Conservation (phyloP, 352 stramenopile species). For the Phytopythium helicoides region DNA sequence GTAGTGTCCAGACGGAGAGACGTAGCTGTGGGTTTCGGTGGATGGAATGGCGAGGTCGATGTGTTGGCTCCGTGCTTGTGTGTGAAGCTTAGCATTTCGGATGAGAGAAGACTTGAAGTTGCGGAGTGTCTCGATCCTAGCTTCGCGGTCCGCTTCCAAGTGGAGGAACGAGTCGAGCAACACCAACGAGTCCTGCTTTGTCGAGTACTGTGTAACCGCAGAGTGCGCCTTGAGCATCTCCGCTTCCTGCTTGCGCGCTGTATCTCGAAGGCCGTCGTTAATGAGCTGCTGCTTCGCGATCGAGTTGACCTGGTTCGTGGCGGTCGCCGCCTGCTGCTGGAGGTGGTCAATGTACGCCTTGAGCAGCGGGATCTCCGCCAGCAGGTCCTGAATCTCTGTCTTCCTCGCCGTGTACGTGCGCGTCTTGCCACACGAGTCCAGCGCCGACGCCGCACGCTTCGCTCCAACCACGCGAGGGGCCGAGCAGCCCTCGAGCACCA, state of each 20-base stretch:
- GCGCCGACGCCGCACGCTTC: neutral
- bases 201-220: constrained; percentile 18
- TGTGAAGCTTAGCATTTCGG: constrained; percentile 17
- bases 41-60: constrained; percentile 17
- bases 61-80: constrained; percentile 17
- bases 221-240: constrained; percentile 17
- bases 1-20: constrained; percentile 20
- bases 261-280: constrained; percentile 22
- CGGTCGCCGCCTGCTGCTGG: constrained; percentile 25
- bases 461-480: neutral
- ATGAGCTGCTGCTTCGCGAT: constrained; percentile 30
- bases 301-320: constrained; percentile 26
- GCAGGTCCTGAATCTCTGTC: constrained; percentile 26
- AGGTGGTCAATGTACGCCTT: constrained; percentile 29
- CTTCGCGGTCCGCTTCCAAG: constrained; percentile 10
- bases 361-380: constrained; percentile 17
- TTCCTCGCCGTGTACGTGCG: constrained; percentile 29
- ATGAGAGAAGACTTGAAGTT: constrained; percentile 17
- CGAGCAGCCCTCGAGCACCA: no score
- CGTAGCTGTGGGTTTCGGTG: constrained; percentile 19
- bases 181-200: constrained; percentile 21
- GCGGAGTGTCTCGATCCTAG: no score
- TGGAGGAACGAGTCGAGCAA: constrained; percentile 25
- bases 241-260: constrained; percentile 16
- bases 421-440: constrained; percentile 6